These are phyloP conservation scores for Neoascochyta sp. DNA, from an alignment of 2,329 filamentous ascomycete species.

Conservation along the genomic window DNA sequence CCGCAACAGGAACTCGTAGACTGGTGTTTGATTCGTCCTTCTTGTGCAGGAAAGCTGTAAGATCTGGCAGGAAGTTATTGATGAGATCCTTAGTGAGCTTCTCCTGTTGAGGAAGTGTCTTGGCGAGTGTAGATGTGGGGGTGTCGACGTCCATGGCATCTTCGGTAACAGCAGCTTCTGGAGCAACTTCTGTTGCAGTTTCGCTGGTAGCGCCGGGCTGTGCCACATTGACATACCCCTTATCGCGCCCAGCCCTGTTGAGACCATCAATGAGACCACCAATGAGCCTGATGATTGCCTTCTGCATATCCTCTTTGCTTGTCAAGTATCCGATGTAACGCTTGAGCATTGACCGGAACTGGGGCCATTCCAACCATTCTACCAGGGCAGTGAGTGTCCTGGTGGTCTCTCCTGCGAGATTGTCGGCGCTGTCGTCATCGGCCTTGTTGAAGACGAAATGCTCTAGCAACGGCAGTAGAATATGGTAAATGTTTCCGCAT, in stretches of 20 bases:
- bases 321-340: constrained; percentile 80
- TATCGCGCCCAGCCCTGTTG: constrained; percentile 48
- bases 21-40: constrained; percentile 95
- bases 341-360: constrained; percentile 80
- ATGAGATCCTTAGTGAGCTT: constrained; percentile 71
- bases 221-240: constrained; percentile 26
- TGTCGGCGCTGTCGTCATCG: constrained; percentile 73
- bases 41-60: constrained; percentile 83
- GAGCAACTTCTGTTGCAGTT: constrained; percentile 43
- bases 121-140: constrained; percentile 48
- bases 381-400: constrained; percentile 72
- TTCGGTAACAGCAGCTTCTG: constrained; percentile 12
- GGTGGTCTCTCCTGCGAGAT: constrained; percentile 82
- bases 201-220: constrained; percentile 4
- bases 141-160: constrained; percentile 25
- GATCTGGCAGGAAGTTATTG: constrained; percentile 70
- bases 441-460: constrained; percentile 86
- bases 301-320: constrained; percentile 77
- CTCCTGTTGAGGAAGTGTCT: constrained; percentile 61
- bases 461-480: constrained; percentile 87
- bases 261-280: constrained; percentile 78
- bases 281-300: constrained; percentile 77
- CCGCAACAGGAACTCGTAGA: constrained; percentile 81
- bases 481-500: constrained; percentile 75
- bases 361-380: constrained; percentile 79